These are phyloP conservation scores for Alternaria infectoria DNA, from an alignment of 2,329 filamentous ascomycete genomes.

Conservation along the genomic window DNA sequence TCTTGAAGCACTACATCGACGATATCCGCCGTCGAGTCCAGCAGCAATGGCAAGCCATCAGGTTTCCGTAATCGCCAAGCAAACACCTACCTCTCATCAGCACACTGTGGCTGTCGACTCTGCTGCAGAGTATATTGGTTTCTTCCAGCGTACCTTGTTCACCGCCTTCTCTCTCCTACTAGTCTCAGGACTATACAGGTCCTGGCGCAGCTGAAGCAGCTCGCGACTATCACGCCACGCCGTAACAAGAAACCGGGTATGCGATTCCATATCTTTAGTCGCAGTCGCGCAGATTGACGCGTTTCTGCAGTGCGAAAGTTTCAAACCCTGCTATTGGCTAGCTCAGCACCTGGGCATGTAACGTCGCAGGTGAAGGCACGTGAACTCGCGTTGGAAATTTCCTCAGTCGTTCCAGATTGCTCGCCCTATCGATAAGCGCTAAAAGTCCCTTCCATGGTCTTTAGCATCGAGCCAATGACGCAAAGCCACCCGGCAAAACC, in stretches of 20 bases:
- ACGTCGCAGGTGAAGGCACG: constrained; percentile 10
- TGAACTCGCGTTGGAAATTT: constrained; percentile 5
- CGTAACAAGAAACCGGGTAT: constrained; percentile 15
- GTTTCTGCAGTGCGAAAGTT: not conserved
- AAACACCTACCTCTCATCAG: constrained; percentile 37
- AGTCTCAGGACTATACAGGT: constrained; percentile 63
- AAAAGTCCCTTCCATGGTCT: not conserved
- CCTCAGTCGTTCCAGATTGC: not conserved
- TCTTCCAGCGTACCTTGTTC: constrained; percentile 42
- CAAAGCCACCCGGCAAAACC: not conserved
- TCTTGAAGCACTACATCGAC: constrained; percentile 73
- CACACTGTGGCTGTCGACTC: constrained; percentile 2
- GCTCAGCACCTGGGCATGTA: not conserved
- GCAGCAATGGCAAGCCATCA: constrained; percentile 69
- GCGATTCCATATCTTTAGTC: constrained; percentile 18
- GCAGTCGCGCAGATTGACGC: not conserved
- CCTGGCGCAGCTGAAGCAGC: constrained; percentile 68
- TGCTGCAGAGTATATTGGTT: not conserved
- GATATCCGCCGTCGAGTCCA: constrained; percentile 79
- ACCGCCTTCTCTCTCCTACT: constrained; percentile 47
- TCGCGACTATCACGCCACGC: constrained; percentile 70
- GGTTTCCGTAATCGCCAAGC: constrained; percentile 41
- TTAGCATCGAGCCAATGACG: constrained; percentile 1
- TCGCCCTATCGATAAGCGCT: not conserved
- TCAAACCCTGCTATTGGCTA: constrained; percentile 17